phyloP scores from a whole-genome alignment of 2,329 filamentous ascomycete genomes.

The Cercospora beticola region DNA sequence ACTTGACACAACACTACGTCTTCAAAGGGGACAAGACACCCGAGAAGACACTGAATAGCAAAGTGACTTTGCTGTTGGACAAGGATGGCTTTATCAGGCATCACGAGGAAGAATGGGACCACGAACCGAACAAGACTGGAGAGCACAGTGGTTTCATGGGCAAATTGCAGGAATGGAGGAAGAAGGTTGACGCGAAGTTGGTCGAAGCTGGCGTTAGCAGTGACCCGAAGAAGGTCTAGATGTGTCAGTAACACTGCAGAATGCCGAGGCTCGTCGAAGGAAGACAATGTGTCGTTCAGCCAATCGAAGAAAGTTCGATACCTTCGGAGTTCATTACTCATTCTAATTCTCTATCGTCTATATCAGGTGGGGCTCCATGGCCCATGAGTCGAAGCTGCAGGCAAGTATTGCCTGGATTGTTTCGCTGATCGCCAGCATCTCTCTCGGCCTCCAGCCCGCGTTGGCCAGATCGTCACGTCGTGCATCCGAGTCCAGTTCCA shows the following conservation, averaged over 20 bases:
- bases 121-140: slow-evolving; percentile 29
- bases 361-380: too few relatives aligned
- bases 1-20: slow-evolving; percentile 33
- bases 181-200: slow-evolving; percentile 31
- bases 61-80: slow-evolving; percentile 31
- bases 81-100: slow-evolving; percentile 29
- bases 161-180: slow-evolving; percentile 32
- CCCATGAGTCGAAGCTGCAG: background rate
- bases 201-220: slow-evolving; percentile 29
- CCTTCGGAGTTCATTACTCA: background rate
- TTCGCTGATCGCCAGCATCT: background rate
- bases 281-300: too few relatives aligned
- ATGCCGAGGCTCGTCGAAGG: background rate
- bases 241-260: background rate
- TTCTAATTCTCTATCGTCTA: background rate
- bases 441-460: background rate
- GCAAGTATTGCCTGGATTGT: background rate
- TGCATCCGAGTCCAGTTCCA: background rate
- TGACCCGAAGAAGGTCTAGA: slow-evolving; percentile 27
- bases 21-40: slow-evolving; percentile 33
- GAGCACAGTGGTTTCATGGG: slow-evolving; percentile 33
- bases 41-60: slow-evolving; percentile 31
- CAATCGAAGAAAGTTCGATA: background rate
- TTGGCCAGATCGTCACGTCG: background rate
- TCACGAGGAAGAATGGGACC: slow-evolving; percentile 35